These are phyloP conservation scores for Panicum hallii DNA, from an alignment of 202 grass and related monocot species.

Conservation along the genomic window DNA sequence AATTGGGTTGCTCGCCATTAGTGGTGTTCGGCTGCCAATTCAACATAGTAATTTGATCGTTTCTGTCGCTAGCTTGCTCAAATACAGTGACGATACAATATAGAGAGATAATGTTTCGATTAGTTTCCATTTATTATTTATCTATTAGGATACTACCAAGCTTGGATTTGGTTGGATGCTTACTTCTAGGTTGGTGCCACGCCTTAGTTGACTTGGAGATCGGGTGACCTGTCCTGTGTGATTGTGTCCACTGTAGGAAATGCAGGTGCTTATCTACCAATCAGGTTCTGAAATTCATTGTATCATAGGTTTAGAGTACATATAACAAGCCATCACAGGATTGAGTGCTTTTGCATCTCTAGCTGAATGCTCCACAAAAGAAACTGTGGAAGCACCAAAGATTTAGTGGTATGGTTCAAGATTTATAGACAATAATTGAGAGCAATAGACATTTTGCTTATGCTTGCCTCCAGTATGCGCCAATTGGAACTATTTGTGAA, in stretches of 20 bases:
- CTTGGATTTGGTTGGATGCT: not conserved
- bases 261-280: not conserved
- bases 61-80: not conserved
- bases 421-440: too few species aligned
- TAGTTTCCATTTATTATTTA: not conserved
- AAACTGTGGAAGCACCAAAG: too few species aligned
- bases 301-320: not conserved
- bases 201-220: not conserved
- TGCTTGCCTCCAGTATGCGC: not conserved
- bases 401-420: too few species aligned
- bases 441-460: too few species aligned
- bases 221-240: not conserved
- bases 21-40: not conserved
- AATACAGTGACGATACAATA: not conserved
- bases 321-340: not conserved
- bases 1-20: not conserved
- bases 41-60: not conserved
- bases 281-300: not conserved
- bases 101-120: not conserved
- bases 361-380: not conserved
- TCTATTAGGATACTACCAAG: not conserved
- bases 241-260: not conserved
- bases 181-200: not conserved
- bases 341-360: not conserved
- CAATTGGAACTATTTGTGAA: not conserved